phyloP scores from a whole-genome alignment of 208 protist species.

The Trypanosoma avium region DNA sequence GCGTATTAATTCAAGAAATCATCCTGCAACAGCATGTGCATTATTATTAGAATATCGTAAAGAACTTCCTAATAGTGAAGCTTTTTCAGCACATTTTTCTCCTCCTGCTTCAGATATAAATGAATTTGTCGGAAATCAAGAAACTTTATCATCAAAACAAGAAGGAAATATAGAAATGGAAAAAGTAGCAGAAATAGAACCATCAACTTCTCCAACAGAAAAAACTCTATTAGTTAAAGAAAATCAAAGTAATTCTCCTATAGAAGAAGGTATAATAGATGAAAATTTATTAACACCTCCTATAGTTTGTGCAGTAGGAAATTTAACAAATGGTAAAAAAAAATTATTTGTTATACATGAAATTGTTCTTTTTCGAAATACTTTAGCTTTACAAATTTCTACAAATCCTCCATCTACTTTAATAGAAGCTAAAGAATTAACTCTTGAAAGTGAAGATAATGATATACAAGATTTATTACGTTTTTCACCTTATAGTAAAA shows the following conservation, averaged over 20 bases:
- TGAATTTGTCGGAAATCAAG: background rate
- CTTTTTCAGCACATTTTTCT: slow-evolving; percentile 7
- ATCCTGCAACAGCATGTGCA: slow-evolving; percentile 37
- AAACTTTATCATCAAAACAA: background rate
- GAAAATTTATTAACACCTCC: background rate
- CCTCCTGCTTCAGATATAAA: background rate
- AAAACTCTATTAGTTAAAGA: background rate
- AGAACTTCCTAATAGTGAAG: slow-evolving; percentile 18
- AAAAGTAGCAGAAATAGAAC: background rate
- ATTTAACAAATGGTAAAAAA: background rate
- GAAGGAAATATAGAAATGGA: background rate
- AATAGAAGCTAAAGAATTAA: slow-evolving; percentile 14
- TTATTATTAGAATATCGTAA: slow-evolving; percentile 39
- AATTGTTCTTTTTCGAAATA: slow-evolving; percentile 69
- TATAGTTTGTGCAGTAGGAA: slow-evolving; percentile 11
- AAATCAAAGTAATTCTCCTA: background rate
- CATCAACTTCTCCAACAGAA: no score
- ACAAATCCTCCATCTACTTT: slow-evolving; percentile 53
- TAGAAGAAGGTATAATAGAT: background rate
- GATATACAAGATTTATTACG: slow-evolving; percentile 46
- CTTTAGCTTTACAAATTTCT: slow-evolving; percentile 60
- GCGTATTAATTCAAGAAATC: slow-evolving; percentile 40
- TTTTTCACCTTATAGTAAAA: background rate
- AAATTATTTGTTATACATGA: slow-evolving; percentile 72
- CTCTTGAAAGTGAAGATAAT: slow-evolving; percentile 37